Evolutionary conservation across 176 grass and related monocot species (phyloP).

Genomic region (Aegilops bicornis): DNA sequence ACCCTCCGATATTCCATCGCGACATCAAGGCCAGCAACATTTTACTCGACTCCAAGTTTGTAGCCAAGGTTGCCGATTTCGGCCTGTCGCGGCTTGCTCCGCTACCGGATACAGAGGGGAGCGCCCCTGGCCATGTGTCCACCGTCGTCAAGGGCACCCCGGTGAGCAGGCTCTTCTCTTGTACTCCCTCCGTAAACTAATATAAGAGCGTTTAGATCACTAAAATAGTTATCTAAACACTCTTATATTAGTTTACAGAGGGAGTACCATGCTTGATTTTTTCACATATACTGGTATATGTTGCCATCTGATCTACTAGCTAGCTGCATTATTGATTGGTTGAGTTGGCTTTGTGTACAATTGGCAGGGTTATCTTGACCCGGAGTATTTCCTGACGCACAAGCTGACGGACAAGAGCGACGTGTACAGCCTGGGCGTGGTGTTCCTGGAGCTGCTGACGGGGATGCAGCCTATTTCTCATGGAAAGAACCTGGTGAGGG

Average conservation of each 20-base stretch:
- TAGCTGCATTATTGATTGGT: too few relatives aligned
- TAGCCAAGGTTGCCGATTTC: slow-evolving; percentile 79
- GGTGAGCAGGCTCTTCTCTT: slow-evolving; percentile 26
- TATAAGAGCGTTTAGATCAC: too few relatives aligned
- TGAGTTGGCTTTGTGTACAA: too few relatives aligned
- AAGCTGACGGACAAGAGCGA: slow-evolving; percentile 90
- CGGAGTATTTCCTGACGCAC: slow-evolving; percentile 40
- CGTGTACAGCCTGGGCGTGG: slow-evolving; percentile 86
- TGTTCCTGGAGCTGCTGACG: slow-evolving; percentile 67
- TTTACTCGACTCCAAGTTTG: slow-evolving; percentile 49
- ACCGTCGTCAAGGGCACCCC: slow-evolving; percentile 77
- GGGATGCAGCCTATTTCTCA: slow-evolving; percentile 6
- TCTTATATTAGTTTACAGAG: too few relatives aligned
- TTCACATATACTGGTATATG: too few relatives aligned
- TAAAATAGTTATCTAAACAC: too few relatives aligned
- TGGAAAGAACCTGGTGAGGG: too few relatives aligned
- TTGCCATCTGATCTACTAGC: too few relatives aligned
- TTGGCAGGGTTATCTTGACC: too few relatives aligned
- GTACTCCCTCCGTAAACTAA: too few relatives aligned
- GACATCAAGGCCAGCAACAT: slow-evolving; percentile 13
- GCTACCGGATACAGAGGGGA: slow-evolving; percentile 47
- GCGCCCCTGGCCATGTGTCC: slow-evolving; percentile 54
- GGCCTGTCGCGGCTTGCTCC: slow-evolving; percentile 69
- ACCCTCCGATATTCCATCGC: slow-evolving; percentile 7
- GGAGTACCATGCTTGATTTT: too few relatives aligned